Base-by-base conservation (phyloP, 148 eudicot species). In the Persicaria maculosa region DNA sequence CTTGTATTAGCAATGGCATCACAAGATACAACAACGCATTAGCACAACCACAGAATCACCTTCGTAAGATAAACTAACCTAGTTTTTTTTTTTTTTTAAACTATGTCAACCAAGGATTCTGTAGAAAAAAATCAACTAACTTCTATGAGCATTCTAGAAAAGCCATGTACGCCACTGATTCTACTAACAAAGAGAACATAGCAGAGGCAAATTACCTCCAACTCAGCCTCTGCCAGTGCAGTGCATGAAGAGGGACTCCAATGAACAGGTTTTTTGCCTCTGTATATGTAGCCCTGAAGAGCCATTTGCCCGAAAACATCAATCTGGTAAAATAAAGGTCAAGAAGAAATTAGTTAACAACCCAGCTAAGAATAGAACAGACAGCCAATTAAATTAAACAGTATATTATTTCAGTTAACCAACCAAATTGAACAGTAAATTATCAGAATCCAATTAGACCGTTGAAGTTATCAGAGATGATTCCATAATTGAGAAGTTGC, bases 191-290 rank as follows among this genome's bases (percentile, higher is more conserved):
- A 40, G 62, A 36, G 67, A 73, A 73, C 57, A 5, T 17, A 57
- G 22, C 15, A 2, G 16, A 47, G 7, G 14, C 19, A 12, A 62
- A 7, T 74, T 85, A 87, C 93, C 91, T 95, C 99, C 77, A 95
- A 71, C 80, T 95, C 99, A 74, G 99, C 99, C 83, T 92, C 99
- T 44, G 99, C 99, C 75, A 95, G 92, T 72, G 99, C 99, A 72
- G 99, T 95, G 75, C 94, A 85, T 65, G 99, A 95, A 50, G 99
- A 95, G 50, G 99, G 97, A 73, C 99, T 95, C 99, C 99, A 95
- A 74, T 95, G 97, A 80, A 95, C 99, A 68, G 99, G 99, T 80
- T 95, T 95, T 77, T 90, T 87, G 77, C 99, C 99, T 82, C 99
- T 84, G 54, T 91, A 95, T n/a, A 95, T 95, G 80, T 87, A 85